Evolutionary conservation across 768 basidiomycete genomes (phyloP).

Genomic region (Tricholomella constricta): DNA sequence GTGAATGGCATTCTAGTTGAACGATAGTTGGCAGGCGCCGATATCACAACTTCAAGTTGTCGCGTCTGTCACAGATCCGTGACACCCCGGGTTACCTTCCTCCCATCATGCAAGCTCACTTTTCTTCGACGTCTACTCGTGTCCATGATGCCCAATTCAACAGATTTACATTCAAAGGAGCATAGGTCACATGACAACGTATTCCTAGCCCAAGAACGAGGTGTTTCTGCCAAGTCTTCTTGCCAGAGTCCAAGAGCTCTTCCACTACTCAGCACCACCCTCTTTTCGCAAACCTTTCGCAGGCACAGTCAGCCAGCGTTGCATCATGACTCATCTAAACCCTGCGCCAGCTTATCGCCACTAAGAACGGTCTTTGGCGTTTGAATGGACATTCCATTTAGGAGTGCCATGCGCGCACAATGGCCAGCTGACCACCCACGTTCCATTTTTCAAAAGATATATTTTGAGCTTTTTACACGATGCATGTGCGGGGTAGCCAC

Average conservation of each 20-base stretch:
- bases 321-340: background rate
- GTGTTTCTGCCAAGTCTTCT: background rate
- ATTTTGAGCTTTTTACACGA: background rate
- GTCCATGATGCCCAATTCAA: background rate
- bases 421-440: conserved; percentile 10
- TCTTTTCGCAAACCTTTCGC: background rate
- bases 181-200: background rate
- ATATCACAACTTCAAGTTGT: background rate
- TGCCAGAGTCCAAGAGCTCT: no score
- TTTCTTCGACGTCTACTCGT: background rate
- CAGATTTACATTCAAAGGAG: background rate
- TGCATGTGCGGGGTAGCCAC: background rate
- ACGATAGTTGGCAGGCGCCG: no score
- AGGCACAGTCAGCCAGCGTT: background rate
- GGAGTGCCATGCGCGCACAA: conserved; percentile 4
- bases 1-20: conserved; percentile 9
- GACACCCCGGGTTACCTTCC: conserved; percentile 4
- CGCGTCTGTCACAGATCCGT: conserved; percentile 14
- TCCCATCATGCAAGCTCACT: background rate
- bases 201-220: background rate
- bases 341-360: background rate
- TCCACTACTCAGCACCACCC: no score
- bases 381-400: conserved; percentile 2
- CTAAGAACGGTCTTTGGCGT: background rate
- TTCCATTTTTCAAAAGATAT: background rate